phyloP scores from a whole-genome alignment of 2,329 filamentous ascomycete genomes.

The Calonectria ilicicola region DNA sequence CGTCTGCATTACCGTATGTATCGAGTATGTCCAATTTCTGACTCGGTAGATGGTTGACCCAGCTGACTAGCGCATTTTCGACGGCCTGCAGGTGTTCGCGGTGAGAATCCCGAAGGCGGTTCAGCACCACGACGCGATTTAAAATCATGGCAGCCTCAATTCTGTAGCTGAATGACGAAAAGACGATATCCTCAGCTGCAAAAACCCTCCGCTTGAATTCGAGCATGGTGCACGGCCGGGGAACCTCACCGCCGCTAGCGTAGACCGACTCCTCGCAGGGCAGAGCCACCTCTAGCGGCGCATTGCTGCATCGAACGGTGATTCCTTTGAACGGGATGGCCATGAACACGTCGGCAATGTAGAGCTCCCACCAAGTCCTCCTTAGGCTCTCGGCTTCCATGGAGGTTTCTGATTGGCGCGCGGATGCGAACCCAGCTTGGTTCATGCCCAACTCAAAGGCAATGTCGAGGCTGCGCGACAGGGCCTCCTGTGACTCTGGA shows the following conservation, averaged over 20 bases:
- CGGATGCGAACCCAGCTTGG: slow-evolving; percentile 25
- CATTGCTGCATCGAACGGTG: slow-evolving; percentile 28
- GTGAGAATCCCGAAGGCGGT: slow-evolving; percentile 26
- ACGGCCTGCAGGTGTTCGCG: slow-evolving; percentile 36
- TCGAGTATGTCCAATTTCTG: slow-evolving; percentile 35
- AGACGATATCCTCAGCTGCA: slow-evolving; percentile 25
- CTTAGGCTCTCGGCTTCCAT: slow-evolving; percentile 36
- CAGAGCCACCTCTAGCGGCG: slow-evolving; percentile 26
- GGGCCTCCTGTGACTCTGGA: neutral
- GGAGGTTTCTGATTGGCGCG: slow-evolving; percentile 4
- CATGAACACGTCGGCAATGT: slow-evolving; percentile 36
- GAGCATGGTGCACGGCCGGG: slow-evolving; percentile 23
- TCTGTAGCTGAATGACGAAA: slow-evolving; percentile 39
- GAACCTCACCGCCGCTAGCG: slow-evolving; percentile 16
- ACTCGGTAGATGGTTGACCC: slow-evolving; percentile 31
- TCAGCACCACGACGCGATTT: slow-evolving; percentile 27
- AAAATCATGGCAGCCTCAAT: slow-evolving; percentile 37
- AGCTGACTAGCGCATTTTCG: slow-evolving; percentile 36
- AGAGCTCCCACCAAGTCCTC: slow-evolving; percentile 41
- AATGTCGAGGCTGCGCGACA: slow-evolving; percentile 10
- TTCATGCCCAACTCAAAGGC: slow-evolving; percentile 36
- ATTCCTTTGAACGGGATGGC: slow-evolving; percentile 26
- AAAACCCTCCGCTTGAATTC: slow-evolving; percentile 32
- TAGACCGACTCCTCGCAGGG: slow-evolving; percentile 37
- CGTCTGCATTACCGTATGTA: slow-evolving; percentile 35